Percentiles rank a stretch among this genome's conserved stretches.
phyloP scores from a whole-genome alignment of 2,329 filamentous ascomycete species.

The Aureobasidium melanogenum region DNA sequence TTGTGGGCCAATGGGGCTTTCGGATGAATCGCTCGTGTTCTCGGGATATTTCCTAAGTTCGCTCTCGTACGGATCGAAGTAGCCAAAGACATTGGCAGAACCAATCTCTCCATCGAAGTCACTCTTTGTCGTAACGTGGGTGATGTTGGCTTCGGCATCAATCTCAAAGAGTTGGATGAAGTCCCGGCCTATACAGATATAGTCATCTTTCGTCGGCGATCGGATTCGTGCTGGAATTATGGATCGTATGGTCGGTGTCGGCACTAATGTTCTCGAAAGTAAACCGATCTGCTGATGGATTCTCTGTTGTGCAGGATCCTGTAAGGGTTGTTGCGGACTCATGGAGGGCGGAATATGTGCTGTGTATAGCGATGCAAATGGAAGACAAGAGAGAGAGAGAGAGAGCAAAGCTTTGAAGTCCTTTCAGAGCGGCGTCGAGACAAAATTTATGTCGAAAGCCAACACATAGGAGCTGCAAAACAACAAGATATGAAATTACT shows the following conservation, averaged over 20 bases:
- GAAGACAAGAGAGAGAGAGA: neutral
- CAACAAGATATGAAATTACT: neutral
- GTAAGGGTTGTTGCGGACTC: neutral
- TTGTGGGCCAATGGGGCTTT: conserved; percentile 54
- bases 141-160: conserved; percentile 55
- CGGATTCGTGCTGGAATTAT: conserved; percentile 75
- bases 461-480: neutral
- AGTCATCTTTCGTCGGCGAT: conserved; percentile 62
- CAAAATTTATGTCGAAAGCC: neutral
- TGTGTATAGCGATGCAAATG: neutral
- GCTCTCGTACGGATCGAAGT: conserved; percentile 23
- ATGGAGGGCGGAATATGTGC: neutral
- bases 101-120: conserved; percentile 74
- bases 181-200: conserved; percentile 77
- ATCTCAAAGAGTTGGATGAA: conserved; percentile 70
- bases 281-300: conserved; percentile 46
- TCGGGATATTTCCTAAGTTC: conserved; percentile 29
- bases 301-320: conserved; percentile 17
- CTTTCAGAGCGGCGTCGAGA: neutral
- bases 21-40: conserved; percentile 12
- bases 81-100: conserved; percentile 67
- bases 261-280: conserved; percentile 67
- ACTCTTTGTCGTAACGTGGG: conserved; percentile 65
- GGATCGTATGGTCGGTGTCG: conserved; percentile 65
- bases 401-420: neutral